Conservation (phyloP, 148 eudicot species). For the Rhododendron ferrugineum region DNA sequence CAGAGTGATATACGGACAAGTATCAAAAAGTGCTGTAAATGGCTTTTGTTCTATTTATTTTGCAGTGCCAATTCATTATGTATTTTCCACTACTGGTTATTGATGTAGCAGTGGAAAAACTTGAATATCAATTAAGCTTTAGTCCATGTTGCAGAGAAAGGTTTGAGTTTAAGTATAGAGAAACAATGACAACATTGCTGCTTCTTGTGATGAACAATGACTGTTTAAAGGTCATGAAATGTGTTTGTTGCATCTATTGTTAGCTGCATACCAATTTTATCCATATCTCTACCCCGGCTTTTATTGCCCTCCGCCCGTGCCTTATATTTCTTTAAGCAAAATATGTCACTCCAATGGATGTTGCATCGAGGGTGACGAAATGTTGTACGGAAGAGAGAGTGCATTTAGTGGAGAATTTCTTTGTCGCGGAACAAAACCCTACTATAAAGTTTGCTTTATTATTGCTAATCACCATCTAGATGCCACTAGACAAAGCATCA, state of each 20-base stretch:
- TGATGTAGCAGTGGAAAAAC: background rate
- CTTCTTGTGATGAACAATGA: background rate
- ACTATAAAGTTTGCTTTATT: slow-evolving; percentile 11
- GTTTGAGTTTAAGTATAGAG: background rate
- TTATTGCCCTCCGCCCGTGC: background rate
- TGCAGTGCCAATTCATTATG: background rate
- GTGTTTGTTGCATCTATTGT: background rate
- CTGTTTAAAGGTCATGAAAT: background rate
- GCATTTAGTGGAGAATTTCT: slow-evolving; percentile 17
- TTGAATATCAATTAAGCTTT: background rate
- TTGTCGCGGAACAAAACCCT: background rate
- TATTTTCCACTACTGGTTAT: slow-evolving; percentile 1
- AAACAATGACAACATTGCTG: no score
- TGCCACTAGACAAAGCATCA: slow-evolving; percentile 4
- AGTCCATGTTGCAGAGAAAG: background rate
- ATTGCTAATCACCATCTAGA: slow-evolving; percentile 5
- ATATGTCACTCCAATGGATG: slow-evolving; percentile 5
- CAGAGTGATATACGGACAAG: slow-evolving; percentile 16
- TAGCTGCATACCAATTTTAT: background rate
- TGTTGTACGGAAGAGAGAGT: background rate
- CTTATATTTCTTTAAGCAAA: background rate
- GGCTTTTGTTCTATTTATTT: slow-evolving; percentile 13
- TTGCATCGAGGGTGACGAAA: background rate
- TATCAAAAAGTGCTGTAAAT: slow-evolving; percentile 18
- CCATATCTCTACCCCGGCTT: background rate